phyloP scores from a whole-genome alignment of 192 early-diverging fungal genomes.

The Coemansia erecta region DNA sequence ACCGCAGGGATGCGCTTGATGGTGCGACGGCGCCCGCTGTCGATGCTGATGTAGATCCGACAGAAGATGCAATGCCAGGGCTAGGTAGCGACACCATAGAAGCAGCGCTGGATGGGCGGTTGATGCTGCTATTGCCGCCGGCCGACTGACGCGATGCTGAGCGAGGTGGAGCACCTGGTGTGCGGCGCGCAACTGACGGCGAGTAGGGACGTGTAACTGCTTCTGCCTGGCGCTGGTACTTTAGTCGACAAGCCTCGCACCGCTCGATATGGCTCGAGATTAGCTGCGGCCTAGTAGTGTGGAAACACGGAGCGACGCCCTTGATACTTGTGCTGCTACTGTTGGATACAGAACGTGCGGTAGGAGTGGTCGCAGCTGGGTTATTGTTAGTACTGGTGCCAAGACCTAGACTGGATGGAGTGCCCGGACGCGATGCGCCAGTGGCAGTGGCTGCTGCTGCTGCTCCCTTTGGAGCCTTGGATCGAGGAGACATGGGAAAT shows the following conservation, averaged over 20 bases:
- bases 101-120: constrained; percentile 32
- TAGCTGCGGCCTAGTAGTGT: constrained; percentile 51
- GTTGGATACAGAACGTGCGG: constrained; percentile 40
- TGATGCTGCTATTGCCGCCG: constrained; percentile 12
- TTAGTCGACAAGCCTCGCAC: constrained; percentile 51
- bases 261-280: constrained; percentile 54
- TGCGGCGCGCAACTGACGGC: constrained; percentile 25
- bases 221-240: constrained; percentile 54
- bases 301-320: constrained; percentile 46
- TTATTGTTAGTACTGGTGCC: constrained; percentile 12
- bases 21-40: background rate
- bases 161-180: constrained; percentile 24
- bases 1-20: constrained; percentile 19
- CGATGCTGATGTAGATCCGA: constrained; percentile 1
- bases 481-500: constrained; percentile 26
- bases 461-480: constrained; percentile 7
- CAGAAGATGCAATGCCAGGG: background rate
- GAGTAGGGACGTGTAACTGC: constrained; percentile 36
- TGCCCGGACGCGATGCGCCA: constrained; percentile 26
- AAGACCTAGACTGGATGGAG: constrained; percentile 30
- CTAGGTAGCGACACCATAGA: constrained; percentile 22
- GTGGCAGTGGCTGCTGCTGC: too few species aligned
- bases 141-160: constrained; percentile 41
- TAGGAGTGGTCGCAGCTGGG: background rate
- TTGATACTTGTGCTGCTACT: constrained; percentile 38